Evolutionary conservation across 768 basidiomycete genomes (phyloP), one percentile per base, ranked within the genome.

Genomic region (Russula sp.): DNA sequence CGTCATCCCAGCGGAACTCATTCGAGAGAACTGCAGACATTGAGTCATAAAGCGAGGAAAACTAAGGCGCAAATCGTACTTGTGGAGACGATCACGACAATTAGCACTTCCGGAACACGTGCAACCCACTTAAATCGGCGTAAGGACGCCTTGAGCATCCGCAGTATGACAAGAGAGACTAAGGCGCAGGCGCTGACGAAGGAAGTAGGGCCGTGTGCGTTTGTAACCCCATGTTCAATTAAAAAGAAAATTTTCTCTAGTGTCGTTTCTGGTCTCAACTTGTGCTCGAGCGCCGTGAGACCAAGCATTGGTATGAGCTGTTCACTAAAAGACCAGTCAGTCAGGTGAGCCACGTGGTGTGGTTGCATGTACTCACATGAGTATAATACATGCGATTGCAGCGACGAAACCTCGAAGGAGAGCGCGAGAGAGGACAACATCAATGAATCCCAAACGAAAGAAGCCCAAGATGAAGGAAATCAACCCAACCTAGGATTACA

Each of bases 221-320:
- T 76, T 1, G 78, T 74, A 69, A 82, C 78, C 4, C 76, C 77
- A 64, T 88, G 76, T 69, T 85, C 78, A 22, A 88, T 40, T 18
- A 98, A 74, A 75, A 98, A 98, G 8, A 83, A 16, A 11, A 89
- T 71, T 73, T 98, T 98, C 63, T 89, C 85, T 22, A 90, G 67
- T 0, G 92, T 86, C 3, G 85, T 80, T 67, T 87, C 77, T 4
- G 87, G 87, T 69, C 87, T 82, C 11, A 82, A 55, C 18, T 71
- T 48, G 59, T 80, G 80, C 64, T 83, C 79, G 11, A 91, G 76
- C 3, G 75, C 74, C 6, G 76, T 75, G 31, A 98, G 80, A 31
- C 94, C 94, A 52, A 97, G 82, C 89, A 98, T 94, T 0, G 94
- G 92, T 32, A 93, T 85, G 18, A 94, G 76, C 71, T 94, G 90